These are phyloP conservation scores for Syncephalis plumigaleata DNA, from an alignment of 371 early-diverging fungal genomes.

Conservation along the genomic window DNA sequence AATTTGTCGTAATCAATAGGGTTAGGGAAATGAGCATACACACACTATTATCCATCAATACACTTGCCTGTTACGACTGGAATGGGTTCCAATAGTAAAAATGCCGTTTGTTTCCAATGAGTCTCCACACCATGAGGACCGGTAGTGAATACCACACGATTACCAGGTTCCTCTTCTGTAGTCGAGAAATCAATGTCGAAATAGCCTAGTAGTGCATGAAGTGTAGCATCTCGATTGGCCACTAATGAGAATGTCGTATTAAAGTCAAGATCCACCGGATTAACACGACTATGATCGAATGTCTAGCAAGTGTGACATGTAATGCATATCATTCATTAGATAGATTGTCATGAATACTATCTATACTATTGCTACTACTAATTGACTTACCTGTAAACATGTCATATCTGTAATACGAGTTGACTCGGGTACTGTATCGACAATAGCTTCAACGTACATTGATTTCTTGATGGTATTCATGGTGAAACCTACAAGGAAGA, in stretches of 20 bases:
- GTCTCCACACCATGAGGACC: constrained; percentile 50
- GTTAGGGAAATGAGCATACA: too few species aligned
- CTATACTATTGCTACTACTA: not conserved
- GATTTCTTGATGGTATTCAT: constrained; percentile 64
- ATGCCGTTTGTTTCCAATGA: constrained; percentile 50
- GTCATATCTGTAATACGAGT: constrained; percentile 41
- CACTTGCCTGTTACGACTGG: too few species aligned
- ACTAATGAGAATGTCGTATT: constrained; percentile 34
- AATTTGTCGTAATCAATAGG: not conserved
- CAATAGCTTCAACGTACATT: constrained; percentile 28
- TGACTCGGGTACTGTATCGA: constrained; percentile 48
- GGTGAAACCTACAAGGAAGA: constrained; percentile 47
- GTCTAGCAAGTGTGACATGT: too few species aligned
- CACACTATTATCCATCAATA: not conserved
- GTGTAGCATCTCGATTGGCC: constrained; percentile 30
- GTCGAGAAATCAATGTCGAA: constrained; percentile 71
- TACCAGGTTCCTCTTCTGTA: constrained; percentile 25
- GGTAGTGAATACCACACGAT: constrained; percentile 37
- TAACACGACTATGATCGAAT: constrained; percentile 38
- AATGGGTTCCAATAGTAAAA: constrained; percentile 13
- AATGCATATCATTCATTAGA: too few species aligned
- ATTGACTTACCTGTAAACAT: constrained; percentile 4
- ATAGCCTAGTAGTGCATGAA: constrained; percentile 64
- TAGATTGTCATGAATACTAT: constrained; percentile 3
- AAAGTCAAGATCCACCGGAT: constrained; percentile 27